A percentile compares a stretch with the other conserved stretches of the same genome.
These are phyloP conservation scores for Pleurotus sapidus DNA, from an alignment of 768 basidiomycete genomes.

Conservation along the genomic window DNA sequence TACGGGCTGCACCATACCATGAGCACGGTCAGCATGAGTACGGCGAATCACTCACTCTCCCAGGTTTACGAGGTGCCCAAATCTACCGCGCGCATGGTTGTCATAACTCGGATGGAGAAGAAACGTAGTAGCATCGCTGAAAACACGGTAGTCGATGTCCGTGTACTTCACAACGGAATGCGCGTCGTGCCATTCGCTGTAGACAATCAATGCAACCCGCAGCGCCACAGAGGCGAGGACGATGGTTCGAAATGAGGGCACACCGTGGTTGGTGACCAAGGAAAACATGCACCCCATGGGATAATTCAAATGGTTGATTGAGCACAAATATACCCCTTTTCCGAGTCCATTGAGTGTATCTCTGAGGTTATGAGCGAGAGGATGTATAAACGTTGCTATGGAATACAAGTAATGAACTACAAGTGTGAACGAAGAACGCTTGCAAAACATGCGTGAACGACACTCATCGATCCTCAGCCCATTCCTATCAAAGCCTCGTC, in stretches of 20 bases:
- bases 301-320: no score
- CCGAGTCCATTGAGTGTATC: no score
- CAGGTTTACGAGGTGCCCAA: slow-evolving; percentile 33
- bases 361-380: slow-evolving; percentile 4
- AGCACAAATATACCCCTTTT: no score
- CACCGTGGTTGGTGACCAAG: slow-evolving; percentile 7
- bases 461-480: slow-evolving; percentile 85
- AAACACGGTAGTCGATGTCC: slow-evolving; percentile 97
- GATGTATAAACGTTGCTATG: slow-evolving; percentile 12
- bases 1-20: slow-evolving; percentile 65
- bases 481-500: slow-evolving; percentile 54
- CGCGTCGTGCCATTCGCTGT: slow-evolving; percentile 89
- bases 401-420: background rate
- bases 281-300: background rate
- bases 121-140: slow-evolving; percentile 86
- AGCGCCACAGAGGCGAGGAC: slow-evolving; percentile 54
- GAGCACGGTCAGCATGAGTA: slow-evolving; percentile 11
- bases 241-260: slow-evolving; percentile 47
- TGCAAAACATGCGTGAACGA: background rate
- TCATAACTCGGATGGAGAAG: slow-evolving; percentile 45
- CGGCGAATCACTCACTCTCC: slow-evolving; percentile 68
- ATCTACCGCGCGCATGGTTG: slow-evolving; percentile 62
- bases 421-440: background rate
- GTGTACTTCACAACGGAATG: slow-evolving; percentile 89
- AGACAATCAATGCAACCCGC: slow-evolving; percentile 70